A percentile compares a stretch with the other conserved stretches of the same genome.
These are phyloP conservation scores for Kwoniella sp. DNA, from an alignment of 768 basidiomycete species.

Conservation along the genomic window DNA sequence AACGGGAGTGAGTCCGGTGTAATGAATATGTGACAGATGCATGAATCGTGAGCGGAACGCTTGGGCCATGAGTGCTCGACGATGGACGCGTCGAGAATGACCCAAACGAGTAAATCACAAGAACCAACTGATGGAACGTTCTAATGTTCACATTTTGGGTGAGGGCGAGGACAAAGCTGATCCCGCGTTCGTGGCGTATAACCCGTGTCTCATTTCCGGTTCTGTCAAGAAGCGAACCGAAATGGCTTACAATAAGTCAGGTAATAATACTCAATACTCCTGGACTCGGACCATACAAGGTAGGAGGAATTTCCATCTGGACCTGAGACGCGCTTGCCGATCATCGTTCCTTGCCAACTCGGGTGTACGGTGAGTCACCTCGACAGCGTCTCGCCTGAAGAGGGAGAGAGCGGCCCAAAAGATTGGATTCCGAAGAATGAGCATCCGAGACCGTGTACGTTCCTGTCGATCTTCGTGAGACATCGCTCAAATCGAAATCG, in stretches of 20 bases:
- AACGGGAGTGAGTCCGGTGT: too few species aligned
- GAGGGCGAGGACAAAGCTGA: not conserved
- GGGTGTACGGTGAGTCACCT: too few species aligned
- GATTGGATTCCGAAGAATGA: too few species aligned
- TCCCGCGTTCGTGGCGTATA: not conserved
- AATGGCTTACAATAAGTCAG: constrained; percentile 1
- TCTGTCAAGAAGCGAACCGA: not conserved
- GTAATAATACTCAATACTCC: too few species aligned
- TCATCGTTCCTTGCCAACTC: not conserved
- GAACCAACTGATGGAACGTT: not conserved
- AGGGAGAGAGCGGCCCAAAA: too few species aligned
- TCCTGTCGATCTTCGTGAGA: not conserved
- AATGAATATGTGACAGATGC: not conserved
- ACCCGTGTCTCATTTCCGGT: constrained; percentile 6
- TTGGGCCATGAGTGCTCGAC: too few species aligned
- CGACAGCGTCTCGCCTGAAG: too few species aligned
- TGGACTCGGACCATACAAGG: too few species aligned
- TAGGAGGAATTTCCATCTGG: too few species aligned
- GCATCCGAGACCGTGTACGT: too few species aligned
- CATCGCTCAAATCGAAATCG: not conserved
- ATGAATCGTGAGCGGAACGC: not conserved
- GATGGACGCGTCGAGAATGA: too few species aligned
- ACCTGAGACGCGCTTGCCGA: not conserved
- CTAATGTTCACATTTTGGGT: not conserved
- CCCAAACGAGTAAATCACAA: not conserved